phyloP scores from a whole-genome alignment of 2,329 filamentous ascomycete species.

The Apiospora sp. region DNA sequence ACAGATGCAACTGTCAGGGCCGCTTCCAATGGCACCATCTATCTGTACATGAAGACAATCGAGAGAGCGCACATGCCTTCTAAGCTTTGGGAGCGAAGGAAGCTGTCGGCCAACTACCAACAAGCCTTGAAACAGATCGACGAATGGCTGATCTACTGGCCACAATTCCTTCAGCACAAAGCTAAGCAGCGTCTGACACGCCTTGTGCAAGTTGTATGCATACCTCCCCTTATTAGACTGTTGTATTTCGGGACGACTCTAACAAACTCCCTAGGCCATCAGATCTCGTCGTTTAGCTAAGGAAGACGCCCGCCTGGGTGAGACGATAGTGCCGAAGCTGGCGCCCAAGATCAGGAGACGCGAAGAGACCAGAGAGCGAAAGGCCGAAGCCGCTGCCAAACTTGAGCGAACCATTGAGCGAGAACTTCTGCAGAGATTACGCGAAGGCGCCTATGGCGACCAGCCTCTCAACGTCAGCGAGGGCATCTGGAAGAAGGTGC shows the following conservation, averaged over 20 bases:
- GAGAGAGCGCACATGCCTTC: constrained; percentile 88
- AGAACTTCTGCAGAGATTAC: constrained; percentile 88
- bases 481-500: constrained; percentile 95
- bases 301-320: constrained; percentile 89
- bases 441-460: constrained; percentile 93
- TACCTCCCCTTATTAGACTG: not conserved
- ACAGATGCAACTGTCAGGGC: constrained; percentile 92
- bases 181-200: constrained; percentile 96
- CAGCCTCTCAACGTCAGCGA: constrained; percentile 95
- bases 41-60: constrained; percentile 96
- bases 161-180: constrained; percentile 91
- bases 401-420: constrained; percentile 95
- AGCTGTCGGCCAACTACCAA: constrained; percentile 88
- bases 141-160: constrained; percentile 88
- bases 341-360: constrained; percentile 87
- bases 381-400: constrained; percentile 85
- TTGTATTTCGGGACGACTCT: not conserved
- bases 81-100: constrained; percentile 94
- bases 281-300: constrained; percentile 69
- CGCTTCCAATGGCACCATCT: constrained; percentile 84
- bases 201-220: constrained; percentile 80
- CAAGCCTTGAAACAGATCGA: constrained; percentile 90
- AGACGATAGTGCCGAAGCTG: constrained; percentile 86
- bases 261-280: constrained; percentile 13
- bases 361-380: constrained; percentile 78